Evolutionary conservation across 306 rosid species (phyloP), one percentile per base, ranked within the genome.

Genomic region (Glycine soja): DNA sequence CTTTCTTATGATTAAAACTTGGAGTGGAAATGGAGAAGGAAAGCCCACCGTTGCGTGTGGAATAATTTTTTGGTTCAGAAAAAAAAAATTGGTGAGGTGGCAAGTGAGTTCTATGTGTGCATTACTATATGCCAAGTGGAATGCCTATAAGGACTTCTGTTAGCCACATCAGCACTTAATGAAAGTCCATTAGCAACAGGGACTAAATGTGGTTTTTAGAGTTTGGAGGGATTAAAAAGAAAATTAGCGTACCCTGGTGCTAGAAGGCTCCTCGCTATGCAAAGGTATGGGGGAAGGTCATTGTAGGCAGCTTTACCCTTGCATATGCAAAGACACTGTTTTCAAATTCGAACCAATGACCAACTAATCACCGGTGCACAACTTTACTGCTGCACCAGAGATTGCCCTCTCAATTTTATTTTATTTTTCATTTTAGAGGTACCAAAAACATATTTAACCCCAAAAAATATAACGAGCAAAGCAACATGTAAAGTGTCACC

Each of bases 401-500:
- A 34, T 34, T 4, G 4, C 38, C 38, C 38, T 34, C 38, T 34
- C 38, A 34, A 34, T 34, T 24, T 24, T 24, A 24, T 34, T 34
- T 34, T 34, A 24, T 24, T 24, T 18, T 18, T 57, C 24, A 58
- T 58, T 58, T 58, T 58, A 58, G 11, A 18, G 13, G 11, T 11
- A 19, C 38, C 36, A 11, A 61, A 34, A 24, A 0, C 30, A 24
- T 34, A 63, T 34, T 63, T 36, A 63, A 63, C 19, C 69, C 10
- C 10, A 18, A 74, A 72, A 34, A 2, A 18, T 59, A 52, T 36
- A 30, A 38, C 47, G 40, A 65, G 16, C 6, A 46, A 67, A 74
- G 56, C 52, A 63, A 61, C n/a, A 79, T 69, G 11, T 47, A 73
- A 66, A 42, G 45, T 30, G 40, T 50, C 79, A 95, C 99, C 98